Evolutionary conservation across 2,329 filamentous ascomycete genomes (phyloP), one percentile per base, ranked within the genome.

Genomic region (Fusarium humuli): DNA sequence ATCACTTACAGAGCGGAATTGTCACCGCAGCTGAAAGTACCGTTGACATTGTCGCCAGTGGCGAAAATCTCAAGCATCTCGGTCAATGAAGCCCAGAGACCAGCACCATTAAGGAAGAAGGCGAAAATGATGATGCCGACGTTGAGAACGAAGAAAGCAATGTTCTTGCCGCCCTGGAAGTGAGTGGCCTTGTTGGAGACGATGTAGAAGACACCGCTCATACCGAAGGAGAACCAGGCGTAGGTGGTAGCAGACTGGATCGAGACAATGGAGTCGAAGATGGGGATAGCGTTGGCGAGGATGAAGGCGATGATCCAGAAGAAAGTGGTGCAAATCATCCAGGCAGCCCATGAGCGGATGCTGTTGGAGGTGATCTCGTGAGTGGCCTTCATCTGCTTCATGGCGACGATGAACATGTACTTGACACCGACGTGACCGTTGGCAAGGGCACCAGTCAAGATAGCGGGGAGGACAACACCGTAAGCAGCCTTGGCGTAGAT

Each of bases 361-460:
- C 63, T 70, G 29, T 58, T 67, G 37, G 62, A 54, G 4, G 62
- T 67, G 22, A 68, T 56, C 10, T 68, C 57, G 8, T 58, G 22
- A 16, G 55, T 34, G 2, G 64, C 67, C 10, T 60, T 65, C 46
- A 67, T 59, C 47, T 45, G 53, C 20, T 53, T 56, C 58, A 69
- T 67, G 6, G 20, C 32, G 13, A 63, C 53, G 14, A 68, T 55
- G 2, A 68, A 64, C 12, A 60, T 45, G 23, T 73, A 75, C 44
- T 75, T 75, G 52, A 67, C 61, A 47, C 70, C 66, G 11, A 71
- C 66, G 49, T 75, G 73, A 3, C 70, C 72, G 6, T 71, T 71
- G 14, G 64, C 59, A 20, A 72, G 63, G 12, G 65, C 70, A 11
- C 65, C 69, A n/a, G 68, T 67, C 16, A 74, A 12, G n/a, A 53